Evolutionary conservation across 208 protist genomes (phyloP).

Genomic region (Leishmania guyanensis): DNA sequence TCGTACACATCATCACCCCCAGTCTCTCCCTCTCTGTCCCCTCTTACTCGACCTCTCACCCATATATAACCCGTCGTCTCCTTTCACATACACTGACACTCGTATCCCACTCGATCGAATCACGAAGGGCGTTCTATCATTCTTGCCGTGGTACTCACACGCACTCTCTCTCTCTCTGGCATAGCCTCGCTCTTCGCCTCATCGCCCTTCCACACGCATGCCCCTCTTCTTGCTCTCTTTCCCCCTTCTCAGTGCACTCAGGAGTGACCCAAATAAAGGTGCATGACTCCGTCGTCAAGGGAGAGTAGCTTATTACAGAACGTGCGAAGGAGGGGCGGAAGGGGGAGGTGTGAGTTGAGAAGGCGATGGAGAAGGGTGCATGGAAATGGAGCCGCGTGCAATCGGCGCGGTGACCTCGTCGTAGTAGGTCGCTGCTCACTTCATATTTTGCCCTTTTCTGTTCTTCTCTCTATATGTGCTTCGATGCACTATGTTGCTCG

Average conservation of each 20-base stretch:
- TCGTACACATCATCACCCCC: neutral
- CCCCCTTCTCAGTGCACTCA: neutral
- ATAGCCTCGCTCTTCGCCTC: neutral
- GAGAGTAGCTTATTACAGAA: neutral
- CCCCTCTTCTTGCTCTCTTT: neutral
- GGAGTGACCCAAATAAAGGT: neutral
- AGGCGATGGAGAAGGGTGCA: neutral
- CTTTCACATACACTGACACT: neutral
- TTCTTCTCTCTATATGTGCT: constrained; percentile 35
- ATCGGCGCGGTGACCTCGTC: neutral
- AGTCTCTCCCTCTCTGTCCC: neutral
- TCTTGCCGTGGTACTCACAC: neutral
- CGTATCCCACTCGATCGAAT: neutral
- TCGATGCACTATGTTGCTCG: neutral
- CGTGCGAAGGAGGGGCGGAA: neutral
- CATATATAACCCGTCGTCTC: neutral
- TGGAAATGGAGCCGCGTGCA: neutral
- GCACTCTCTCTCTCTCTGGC: neutral
- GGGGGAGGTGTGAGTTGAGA: neutral
- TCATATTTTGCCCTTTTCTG: neutral
- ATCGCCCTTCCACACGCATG: neutral
- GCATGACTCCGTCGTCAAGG: neutral
- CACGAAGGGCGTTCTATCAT: neutral
- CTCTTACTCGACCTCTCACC: neutral
- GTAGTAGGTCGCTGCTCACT: neutral